Evolutionary conservation across 1,284 basidiomycete genomes (phyloP), one percentile per base, ranked within the genome.

Genomic region (Gymnopus androsaceus): DNA sequence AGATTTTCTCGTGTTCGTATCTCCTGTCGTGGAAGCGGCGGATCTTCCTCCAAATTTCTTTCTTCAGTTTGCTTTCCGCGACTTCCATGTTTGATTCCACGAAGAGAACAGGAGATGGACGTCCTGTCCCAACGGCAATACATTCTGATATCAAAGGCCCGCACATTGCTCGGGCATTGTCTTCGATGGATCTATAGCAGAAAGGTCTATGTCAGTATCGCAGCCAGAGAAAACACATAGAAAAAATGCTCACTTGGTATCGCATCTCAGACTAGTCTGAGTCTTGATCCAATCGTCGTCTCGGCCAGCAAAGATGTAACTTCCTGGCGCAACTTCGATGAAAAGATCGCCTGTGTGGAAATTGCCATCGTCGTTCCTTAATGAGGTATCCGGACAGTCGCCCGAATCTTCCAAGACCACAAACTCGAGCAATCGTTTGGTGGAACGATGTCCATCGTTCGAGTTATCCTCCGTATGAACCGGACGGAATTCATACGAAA

Each of bases 1-100:
- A 75, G 65, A 89, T 84, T 25, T 84, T 83, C 68, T 89, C 87
- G 67, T 89, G 87, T 27, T 85, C 67, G 66, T 88, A 89, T 54
- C 86, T 76, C 36, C 85, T 74, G 4, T 74, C 73, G 68, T 89
- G 83, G 74, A 89, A 89, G 9, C 72, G 76, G 23, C 82, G 73
- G 8, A 82, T 88, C 61, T 84, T 82, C 17, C 84, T 78, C 54
- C 87, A 76, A 63, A 89, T 84, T 37, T 86, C 83, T 61, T 78
- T 78, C 72, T 79, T 85, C 36, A 89, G 71, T 64, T 80, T 84
- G 52, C 71, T 69, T 45, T 77, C 72, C 60, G 81, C 77, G 60
- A 80, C 74, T 30, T 77, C 77, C 37, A 28, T 28, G 12, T 69
- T 69, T n/a, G 80, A 73, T 66, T 88, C 85, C 33, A 87, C 72